Evolutionary conservation across 345 rosid genomes (phyloP), one percentile per base, ranked within the genome.

Genomic region (Gossypium ekmanianum): DNA sequence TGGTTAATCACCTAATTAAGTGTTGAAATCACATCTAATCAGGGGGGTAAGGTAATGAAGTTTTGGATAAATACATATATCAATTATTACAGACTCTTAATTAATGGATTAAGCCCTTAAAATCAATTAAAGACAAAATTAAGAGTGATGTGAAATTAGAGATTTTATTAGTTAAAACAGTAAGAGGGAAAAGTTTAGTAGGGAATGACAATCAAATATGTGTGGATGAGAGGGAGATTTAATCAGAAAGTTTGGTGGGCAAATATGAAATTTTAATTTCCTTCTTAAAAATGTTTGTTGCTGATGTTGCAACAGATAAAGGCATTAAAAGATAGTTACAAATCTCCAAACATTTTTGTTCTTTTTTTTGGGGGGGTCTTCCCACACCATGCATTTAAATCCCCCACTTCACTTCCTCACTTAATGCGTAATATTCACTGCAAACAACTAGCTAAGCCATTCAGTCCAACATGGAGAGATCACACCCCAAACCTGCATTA

Each of bases 221-320:
- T 16, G 75, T 78, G 87, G 75, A 78, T 84, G 90, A 91, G 90
- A 85, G 83, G 80, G 94, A 87, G 88, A 76, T 89, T 78, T 85
- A 87, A 87, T 84, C 97, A 83, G 93, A 87, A 85, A 86, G 97
- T 86, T 91, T 91, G 98, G 93, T 91, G 87, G 74, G 76, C 82
- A 78, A 34, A 34, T 34, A 34, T 34, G 41, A 34, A 34, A 34
- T 34, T 34, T 34, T 72, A 75, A 78, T 74, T 18, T 55, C 77
- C 65, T 24, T 34, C 41, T 70, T 61, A 75, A 63, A 7, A 24
- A 75, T 78, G 89, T 80, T 85, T 78, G 89, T 80, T 85, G 75
- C 79, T 83, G 97, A 88, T 88, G 88, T 86, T 74, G 83, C 86
- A 93, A 86, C 97, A 82, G 90, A 24, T 26, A 61, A 89, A 74